Base-by-base conservation (phyloP, 768 basidiomycete species). In the Suillus placidus region DNA sequence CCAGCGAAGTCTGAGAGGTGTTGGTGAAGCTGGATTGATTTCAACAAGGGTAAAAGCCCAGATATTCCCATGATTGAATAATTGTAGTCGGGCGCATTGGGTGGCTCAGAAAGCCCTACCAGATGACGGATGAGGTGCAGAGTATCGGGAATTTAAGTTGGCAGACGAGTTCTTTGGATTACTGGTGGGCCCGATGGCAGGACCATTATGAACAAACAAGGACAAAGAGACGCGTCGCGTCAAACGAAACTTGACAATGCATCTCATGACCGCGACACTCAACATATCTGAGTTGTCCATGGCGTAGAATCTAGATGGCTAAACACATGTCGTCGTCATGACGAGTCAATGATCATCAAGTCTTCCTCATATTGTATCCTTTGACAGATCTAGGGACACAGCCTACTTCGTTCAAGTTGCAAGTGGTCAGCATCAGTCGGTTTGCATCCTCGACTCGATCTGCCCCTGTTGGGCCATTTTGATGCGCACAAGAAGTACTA, bases 31-130 rank as follows among this genome's bases (percentile, higher is more conserved):
- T 96, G 93, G 43, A 97, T 96, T 51, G 93, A 87, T 82, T 95
- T 96, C 68, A 99, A 86, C 32, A 97, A 85, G 38, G 95, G 93
- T 40, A 99, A 80, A 23, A 98, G 84, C 14, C 97, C 97, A 65
- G 88, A 85, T 65, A 99, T 98, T 35, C 97, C 97, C 97, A 98
- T 97, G 26, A 34, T 54, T 32, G 30, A 65, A 18, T 32, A 13
- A 35, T 26, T 34, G 2, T 63, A 66, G 13, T 34, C 18, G 18
- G 20, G 32, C 35, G 37, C 37, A 26, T 26, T 23, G 23, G 14
- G 18, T 42, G 26, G 40, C 40, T 60, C 40, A 52, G 37, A 62
- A 34, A 43, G 43, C 32, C 6, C 23, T 30, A 35, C 20, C 6
- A 34, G 32, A 60, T 23, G 13, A 58, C 4, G 42, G 1, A n/a